Evolutionary conservation across 495 filamentous ascomycete species (phyloP).

Genomic region (Penicillium flavigenum): DNA sequence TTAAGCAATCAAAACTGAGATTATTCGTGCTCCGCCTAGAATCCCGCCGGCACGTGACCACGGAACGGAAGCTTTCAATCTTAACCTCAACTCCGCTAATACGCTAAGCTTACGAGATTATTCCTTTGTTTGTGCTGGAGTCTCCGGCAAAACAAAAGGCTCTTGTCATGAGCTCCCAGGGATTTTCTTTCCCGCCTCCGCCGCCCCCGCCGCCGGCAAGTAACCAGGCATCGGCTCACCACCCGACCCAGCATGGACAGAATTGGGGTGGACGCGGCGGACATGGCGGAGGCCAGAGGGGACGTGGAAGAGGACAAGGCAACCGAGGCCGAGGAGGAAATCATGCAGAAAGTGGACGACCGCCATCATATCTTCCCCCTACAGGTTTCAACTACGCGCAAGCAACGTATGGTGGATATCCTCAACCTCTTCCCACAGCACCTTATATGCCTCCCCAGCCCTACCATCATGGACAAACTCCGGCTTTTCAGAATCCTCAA

Average conservation of each 20-base stretch:
- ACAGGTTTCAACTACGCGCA: conserved; percentile 32
- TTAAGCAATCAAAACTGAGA: conserved; percentile 12
- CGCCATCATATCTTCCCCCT: conserved; percentile 21
- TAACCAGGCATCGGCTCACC: conserved; percentile 26
- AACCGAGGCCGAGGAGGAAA: conserved; percentile 51
- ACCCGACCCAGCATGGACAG: conserved; percentile 33
- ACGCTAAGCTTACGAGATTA: not conserved
- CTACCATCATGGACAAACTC: conserved; percentile 28
- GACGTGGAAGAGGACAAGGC: conserved; percentile 45
- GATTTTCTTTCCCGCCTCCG: conserved; percentile 54
- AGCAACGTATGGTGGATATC: conserved; percentile 35
- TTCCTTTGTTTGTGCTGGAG: conserved; percentile 14
- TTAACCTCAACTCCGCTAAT: not conserved
- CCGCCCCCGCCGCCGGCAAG: conserved; percentile 44
- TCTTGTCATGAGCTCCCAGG: conserved; percentile 45
- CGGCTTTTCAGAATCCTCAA: conserved; percentile 28
- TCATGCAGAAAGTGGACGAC: conserved; percentile 28
- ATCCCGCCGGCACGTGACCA: not conserved
- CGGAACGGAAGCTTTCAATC: conserved; percentile 2
- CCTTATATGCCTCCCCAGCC: conserved; percentile 31
- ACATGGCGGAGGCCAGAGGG: conserved; percentile 43
- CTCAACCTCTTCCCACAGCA: conserved; percentile 30
- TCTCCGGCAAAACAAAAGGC: conserved; percentile 26
- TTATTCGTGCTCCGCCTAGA: conserved; percentile 5
- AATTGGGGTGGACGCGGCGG: conserved; percentile 40